These are phyloP conservation scores for Coelastrella sp. DNA, from an alignment of 139 green algal genomes.

Conservation along the genomic window DNA sequence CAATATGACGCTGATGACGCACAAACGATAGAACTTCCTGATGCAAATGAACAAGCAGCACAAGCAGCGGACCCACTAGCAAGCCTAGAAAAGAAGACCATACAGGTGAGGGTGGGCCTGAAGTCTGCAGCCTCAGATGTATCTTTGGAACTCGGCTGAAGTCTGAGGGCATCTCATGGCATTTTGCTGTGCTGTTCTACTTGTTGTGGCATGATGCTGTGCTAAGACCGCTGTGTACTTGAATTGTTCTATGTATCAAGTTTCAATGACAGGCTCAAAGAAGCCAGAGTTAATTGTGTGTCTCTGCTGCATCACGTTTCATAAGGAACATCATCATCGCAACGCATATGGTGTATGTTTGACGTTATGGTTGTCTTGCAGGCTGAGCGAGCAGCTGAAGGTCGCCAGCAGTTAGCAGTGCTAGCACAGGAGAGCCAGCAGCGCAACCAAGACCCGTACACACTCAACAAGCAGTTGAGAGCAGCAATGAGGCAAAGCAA, in stretches of 20 bases:
- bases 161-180: too few relatives aligned
- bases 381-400: slow-evolving; percentile 19
- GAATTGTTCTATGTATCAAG: too few relatives aligned
- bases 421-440: slow-evolving; percentile 41
- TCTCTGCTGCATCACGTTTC: too few relatives aligned
- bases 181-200: too few relatives aligned
- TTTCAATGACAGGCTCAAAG: too few relatives aligned
- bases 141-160: too few relatives aligned
- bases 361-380: not conserved
- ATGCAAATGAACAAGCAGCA: slow-evolving; percentile 24
- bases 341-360: not conserved
- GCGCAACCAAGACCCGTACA: slow-evolving; percentile 64
- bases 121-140: too few relatives aligned
- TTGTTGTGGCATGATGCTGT: too few relatives aligned
- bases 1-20: slow-evolving; percentile 42
- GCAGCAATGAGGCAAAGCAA: slow-evolving; percentile 51
- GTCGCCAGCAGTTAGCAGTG: slow-evolving; percentile 13
- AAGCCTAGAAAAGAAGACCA: slow-evolving; percentile 26
- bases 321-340: too few relatives aligned
- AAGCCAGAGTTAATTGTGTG: too few relatives aligned
- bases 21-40: slow-evolving; percentile 35
- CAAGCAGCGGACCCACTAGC: slow-evolving; percentile 34
- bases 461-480: slow-evolving; percentile 70
- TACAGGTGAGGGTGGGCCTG: not conserved
- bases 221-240: too few relatives aligned